Evolutionary conservation across 2,329 filamentous ascomycete species (phyloP).

Genomic region (Cercospora janseana): DNA sequence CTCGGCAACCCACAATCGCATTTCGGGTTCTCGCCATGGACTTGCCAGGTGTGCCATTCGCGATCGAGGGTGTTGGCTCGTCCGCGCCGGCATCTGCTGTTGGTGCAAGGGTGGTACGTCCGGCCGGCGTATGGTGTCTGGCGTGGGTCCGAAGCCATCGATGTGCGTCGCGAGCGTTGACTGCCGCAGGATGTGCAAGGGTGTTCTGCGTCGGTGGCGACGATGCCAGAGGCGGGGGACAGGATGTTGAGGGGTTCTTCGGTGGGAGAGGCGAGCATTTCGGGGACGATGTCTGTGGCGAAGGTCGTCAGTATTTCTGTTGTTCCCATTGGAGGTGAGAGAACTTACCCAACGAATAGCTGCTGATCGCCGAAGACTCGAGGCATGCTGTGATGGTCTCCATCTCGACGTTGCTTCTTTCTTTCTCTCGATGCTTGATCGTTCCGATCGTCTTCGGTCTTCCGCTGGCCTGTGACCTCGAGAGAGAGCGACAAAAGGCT

Average conservation of each 20-base stretch:
- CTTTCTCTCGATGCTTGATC: background rate
- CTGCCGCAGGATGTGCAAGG: conserved; percentile 23
- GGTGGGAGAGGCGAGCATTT: conserved; percentile 11
- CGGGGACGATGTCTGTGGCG: conserved; percentile 18
- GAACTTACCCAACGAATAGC: conserved; percentile 10
- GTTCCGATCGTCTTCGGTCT: no score
- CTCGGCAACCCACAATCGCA: conserved; percentile 26
- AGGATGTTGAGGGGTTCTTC: conserved; percentile 3
- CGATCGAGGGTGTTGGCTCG: conserved; percentile 13
- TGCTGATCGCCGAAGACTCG: conserved; percentile 9
- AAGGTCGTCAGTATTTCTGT: background rate
- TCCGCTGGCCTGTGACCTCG: no score
- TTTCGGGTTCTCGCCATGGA: conserved; percentile 21
- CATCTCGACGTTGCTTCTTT: background rate
- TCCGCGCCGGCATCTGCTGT: conserved; percentile 20
- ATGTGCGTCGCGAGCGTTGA: conserved; percentile 16
- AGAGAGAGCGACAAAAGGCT: no score
- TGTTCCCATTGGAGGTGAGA: no score
- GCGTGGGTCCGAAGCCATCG: conserved; percentile 17
- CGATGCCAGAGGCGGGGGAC: conserved; percentile 7
- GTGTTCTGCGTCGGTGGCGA: conserved; percentile 18
- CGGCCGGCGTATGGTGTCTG: conserved; percentile 14
- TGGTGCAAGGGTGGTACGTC: conserved; percentile 22
- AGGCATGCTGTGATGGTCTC: conserved; percentile 11
- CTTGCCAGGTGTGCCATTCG: conserved; percentile 22